A percentile compares a stretch with the other conserved stretches of the same genome.
Evolutionary conservation across 2,329 filamentous ascomycete genomes (phyloP).

Genomic region (Talaromyces rugulosus): DNA sequence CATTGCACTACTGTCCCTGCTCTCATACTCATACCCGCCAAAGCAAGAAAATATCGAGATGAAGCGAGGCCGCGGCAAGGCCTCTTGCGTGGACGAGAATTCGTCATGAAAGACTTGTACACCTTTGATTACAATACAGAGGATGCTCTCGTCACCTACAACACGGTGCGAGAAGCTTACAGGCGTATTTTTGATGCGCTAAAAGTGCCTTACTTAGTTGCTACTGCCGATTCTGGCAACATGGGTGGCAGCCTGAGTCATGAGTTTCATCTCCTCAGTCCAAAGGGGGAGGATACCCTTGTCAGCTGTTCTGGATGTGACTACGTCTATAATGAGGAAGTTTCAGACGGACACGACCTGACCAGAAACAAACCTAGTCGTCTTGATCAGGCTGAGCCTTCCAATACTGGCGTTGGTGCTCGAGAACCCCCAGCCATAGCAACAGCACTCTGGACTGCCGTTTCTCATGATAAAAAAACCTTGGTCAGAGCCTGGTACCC

Average conservation of each 20-base stretch:
- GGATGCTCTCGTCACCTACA: conserved; percentile 76
- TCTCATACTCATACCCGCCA: neutral
- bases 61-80: conserved; percentile 86
- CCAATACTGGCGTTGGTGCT: conserved; percentile 18
- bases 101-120: conserved; percentile 97
- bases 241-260: conserved; percentile 94
- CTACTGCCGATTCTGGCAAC: conserved; percentile 87
- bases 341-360: conserved; percentile 51
- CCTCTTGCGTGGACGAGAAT: conserved; percentile 81
- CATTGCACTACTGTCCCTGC: neutral
- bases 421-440: conserved; percentile 28
- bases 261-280: conserved; percentile 82
- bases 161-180: conserved; percentile 70
- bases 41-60: conserved; percentile 89
- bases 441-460: conserved; percentile 36
- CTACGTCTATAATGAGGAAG: conserved; percentile 81
- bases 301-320: conserved; percentile 70
- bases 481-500: conserved; percentile 69
- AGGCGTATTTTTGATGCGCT: conserved; percentile 73
- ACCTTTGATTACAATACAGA: conserved; percentile 73
- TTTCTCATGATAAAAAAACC: conserved; percentile 56
- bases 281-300: conserved; percentile 79
- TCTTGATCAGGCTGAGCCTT: conserved; percentile 16
- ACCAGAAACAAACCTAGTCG: neutral
- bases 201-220: conserved; percentile 76